Conservation (phyloP, 331 rosid genomes). For the Ulmus americana region DNA sequence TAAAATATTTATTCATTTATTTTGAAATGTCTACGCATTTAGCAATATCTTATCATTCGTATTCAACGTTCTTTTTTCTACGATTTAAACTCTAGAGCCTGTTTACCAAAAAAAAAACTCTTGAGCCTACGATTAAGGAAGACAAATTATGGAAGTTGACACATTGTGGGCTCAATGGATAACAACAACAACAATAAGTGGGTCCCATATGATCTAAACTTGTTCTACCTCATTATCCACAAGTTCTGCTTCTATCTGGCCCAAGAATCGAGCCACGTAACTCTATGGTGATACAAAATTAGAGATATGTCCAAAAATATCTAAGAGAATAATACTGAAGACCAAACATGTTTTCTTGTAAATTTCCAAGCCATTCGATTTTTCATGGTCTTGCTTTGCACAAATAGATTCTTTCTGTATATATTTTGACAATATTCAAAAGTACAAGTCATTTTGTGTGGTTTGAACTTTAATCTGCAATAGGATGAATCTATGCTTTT, state of each 20-base stretch:
- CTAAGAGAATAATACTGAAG: neutral
- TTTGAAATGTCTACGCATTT: too few relatives aligned
- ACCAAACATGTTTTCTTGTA: neutral
- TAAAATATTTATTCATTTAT: too few relatives aligned
- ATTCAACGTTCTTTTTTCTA: too few relatives aligned
- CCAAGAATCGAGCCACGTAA: slow-evolving; percentile 4
- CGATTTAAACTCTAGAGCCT: too few relatives aligned
- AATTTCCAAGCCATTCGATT: slow-evolving; percentile 13
- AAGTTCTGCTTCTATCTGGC: neutral
- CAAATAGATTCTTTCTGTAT: slow-evolving; percentile 11
- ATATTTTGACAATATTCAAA: neutral
- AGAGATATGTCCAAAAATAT: neutral
- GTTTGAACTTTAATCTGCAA: neutral
- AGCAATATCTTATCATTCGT: too few relatives aligned
- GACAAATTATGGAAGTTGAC: too few relatives aligned
- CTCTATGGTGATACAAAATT: neutral
- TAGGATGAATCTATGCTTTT: too few relatives aligned
- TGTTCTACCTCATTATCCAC: neutral
- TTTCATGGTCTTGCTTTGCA: slow-evolving; percentile 14
- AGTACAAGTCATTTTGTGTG: neutral
- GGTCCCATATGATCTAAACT: neutral
- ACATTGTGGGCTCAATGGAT: neutral
- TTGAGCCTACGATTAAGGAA: too few relatives aligned
- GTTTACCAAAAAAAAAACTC: too few relatives aligned
- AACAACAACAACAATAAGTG: neutral